phyloP scores from a whole-genome alignment of 2,329 filamentous ascomycete species.

The Blastomyces silverae region DNA sequence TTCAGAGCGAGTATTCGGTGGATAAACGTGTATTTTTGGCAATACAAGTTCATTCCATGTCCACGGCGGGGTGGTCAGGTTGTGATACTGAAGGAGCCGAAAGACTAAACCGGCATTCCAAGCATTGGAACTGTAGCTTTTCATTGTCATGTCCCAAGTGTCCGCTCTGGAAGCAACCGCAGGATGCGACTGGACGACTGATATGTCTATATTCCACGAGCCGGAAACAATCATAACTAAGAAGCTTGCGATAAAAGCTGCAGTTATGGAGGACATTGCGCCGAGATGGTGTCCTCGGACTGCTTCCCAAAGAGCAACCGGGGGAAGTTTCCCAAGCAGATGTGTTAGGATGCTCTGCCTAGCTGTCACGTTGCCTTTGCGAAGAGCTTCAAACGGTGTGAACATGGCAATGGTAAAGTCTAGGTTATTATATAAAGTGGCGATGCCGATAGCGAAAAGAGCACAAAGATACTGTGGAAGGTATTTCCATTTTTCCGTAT shows the following conservation, averaged over 20 bases:
- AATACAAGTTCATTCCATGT: constrained; percentile 11
- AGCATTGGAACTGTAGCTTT: not conserved
- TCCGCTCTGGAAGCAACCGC: not conserved
- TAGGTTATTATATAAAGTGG: constrained; percentile 6
- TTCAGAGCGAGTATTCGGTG: not conserved
- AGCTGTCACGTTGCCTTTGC: constrained; percentile 11
- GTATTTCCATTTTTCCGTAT: not conserved
- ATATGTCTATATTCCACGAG: constrained; percentile 1
- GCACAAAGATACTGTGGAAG: not conserved
- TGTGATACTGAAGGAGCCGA: constrained; percentile 4
- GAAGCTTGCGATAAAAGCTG: constrained; percentile 7
- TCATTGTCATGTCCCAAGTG: not conserved
- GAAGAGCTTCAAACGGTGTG: constrained; percentile 3
- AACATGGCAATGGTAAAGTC: constrained; percentile 8
- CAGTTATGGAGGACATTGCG: not conserved
- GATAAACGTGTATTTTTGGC: not conserved
- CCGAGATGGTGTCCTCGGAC: constrained; percentile 6
- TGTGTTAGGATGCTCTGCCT: constrained; percentile 3
- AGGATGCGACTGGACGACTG: not conserved
- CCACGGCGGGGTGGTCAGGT: constrained; percentile 1
- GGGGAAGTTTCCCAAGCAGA: constrained; percentile 1
- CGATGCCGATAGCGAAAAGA: constrained; percentile 3
- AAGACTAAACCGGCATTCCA: constrained; percentile 4
- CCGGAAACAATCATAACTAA: constrained; percentile 8
- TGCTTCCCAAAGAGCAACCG: constrained; percentile 8